phyloP scores from a whole-genome alignment of 2,329 filamentous ascomycete genomes.

The Akanthomyces lecanii region DNA sequence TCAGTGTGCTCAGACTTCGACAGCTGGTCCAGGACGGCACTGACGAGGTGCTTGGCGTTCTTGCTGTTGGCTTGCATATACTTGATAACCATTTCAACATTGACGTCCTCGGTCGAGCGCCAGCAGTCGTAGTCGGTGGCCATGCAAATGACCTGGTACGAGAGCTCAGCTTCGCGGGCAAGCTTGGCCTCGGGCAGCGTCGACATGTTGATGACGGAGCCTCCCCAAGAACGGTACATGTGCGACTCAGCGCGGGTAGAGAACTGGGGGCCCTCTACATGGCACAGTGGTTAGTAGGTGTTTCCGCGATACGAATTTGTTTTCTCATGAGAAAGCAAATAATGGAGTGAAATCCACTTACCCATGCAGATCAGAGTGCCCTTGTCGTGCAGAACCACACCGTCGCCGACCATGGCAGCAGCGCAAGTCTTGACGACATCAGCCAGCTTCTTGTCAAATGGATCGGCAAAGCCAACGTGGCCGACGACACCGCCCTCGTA shows the following conservation, averaged over 20 bases:
- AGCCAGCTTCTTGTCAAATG: constrained; percentile 78
- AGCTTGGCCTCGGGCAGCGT: constrained; percentile 93
- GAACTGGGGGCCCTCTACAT: constrained; percentile 90
- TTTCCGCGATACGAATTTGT: not conserved
- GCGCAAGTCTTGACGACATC: constrained; percentile 76
- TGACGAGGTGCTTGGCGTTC: constrained; percentile 82
- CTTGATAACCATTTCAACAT: constrained; percentile 93
- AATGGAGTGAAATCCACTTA: constrained; percentile 36
- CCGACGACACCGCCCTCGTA: constrained; percentile 90
- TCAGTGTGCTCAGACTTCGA: constrained; percentile 71
- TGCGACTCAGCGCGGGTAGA: constrained; percentile 92
- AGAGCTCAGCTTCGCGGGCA: constrained; percentile 90
- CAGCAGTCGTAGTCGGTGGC: constrained; percentile 99
- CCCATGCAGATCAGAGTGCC: constrained; percentile 91
- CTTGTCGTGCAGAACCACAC: constrained; percentile 75
- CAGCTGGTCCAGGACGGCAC: constrained; percentile 81
- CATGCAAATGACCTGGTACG: constrained; percentile 99
- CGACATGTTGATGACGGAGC: constrained; percentile 97
- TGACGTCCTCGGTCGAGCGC: constrained; percentile 78
- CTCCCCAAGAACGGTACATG: constrained; percentile 92
- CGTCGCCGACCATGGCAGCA: constrained; percentile 70
- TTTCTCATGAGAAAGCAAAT: not conserved
- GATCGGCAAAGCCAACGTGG: constrained; percentile 93
- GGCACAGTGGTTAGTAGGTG: not conserved
- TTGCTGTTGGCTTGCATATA: constrained; percentile 91